phyloP scores from a whole-genome alignment of 2,329 filamentous ascomycete genomes.

The Tolypocladium nubicola region DNA sequence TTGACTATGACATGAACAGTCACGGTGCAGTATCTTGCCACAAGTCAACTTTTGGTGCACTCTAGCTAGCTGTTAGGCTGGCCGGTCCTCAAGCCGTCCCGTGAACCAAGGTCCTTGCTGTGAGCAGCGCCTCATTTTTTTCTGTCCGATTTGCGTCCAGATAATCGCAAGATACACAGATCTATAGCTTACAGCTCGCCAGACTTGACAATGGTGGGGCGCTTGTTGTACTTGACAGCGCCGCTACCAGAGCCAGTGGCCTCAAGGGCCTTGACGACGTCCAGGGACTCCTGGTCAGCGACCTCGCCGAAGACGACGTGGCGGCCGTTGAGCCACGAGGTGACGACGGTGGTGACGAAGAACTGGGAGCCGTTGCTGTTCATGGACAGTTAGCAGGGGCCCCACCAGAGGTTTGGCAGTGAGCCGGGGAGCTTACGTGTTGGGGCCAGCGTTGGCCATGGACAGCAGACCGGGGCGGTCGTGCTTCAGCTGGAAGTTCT shows the following conservation, averaged over 20 bases:
- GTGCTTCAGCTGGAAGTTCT: conserved; percentile 81
- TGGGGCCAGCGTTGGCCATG: conserved; percentile 92
- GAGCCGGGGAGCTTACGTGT: conserved; percentile 53
- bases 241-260: conserved; percentile 46
- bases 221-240: conserved; percentile 42
- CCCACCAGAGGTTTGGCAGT: background rate
- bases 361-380: conserved; percentile 93
- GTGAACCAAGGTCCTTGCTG: background rate
- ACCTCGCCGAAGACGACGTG: conserved; percentile 83
- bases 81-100: background rate
- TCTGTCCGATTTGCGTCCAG: background rate
- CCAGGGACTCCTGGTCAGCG: conserved; percentile 34
- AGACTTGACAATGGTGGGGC: conserved; percentile 45
- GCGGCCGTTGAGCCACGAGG: conserved; percentile 73
- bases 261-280: conserved; percentile 51
- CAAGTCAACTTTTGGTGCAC: background rate
- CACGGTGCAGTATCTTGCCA: background rate
- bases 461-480: conserved; percentile 67
- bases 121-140: background rate
- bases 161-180: conserved; percentile 2
- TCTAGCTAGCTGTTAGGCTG: background rate
- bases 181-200: conserved; percentile 35
- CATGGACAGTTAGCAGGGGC: conserved; percentile 22
- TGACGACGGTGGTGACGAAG: conserved; percentile 90
- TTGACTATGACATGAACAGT: background rate